A percentile compares a stretch with the other conserved stretches of the same genome.
Evolutionary conservation across 768 basidiomycete species (phyloP).

Genomic region (Boletus eberwhitei): DNA sequence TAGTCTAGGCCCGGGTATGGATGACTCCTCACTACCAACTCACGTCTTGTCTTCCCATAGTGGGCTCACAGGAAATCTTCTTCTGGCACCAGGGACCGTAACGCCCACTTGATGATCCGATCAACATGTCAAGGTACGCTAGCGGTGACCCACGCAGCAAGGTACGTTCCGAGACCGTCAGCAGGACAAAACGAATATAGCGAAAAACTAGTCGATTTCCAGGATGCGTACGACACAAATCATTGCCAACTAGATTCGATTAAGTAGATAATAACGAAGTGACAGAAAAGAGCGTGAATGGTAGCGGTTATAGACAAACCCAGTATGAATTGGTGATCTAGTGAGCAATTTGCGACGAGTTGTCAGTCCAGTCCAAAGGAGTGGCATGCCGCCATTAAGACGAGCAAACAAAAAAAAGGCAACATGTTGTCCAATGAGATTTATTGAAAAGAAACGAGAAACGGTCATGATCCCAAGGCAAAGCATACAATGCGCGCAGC

Average conservation of each 20-base stretch:
- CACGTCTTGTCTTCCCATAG: background rate
- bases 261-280: constrained; percentile 26
- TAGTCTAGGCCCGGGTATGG: too few species aligned
- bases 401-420: background rate
- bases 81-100: background rate
- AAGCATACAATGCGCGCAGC: background rate
- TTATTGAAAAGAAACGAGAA: background rate
- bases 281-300: constrained; percentile 17
- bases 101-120: background rate
- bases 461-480: background rate
- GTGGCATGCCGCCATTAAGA: constrained; percentile 4
- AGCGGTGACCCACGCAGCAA: background rate
- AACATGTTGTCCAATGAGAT: constrained; percentile 17
- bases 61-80: background rate
- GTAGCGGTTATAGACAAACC: background rate
- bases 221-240: constrained; percentile 10
- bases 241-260: constrained; percentile 26
- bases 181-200: background rate
- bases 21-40: background rate
- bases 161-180: background rate
- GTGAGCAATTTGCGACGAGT: constrained; percentile 8
- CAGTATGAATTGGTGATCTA: constrained; percentile 5
- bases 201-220: constrained; percentile 5
- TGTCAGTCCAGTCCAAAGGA: constrained; percentile 23
- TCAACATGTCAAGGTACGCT: background rate